These are phyloP conservation scores for Claviceps maximensis DNA, from an alignment of 2,329 filamentous ascomycete species.

Conservation along the genomic window DNA sequence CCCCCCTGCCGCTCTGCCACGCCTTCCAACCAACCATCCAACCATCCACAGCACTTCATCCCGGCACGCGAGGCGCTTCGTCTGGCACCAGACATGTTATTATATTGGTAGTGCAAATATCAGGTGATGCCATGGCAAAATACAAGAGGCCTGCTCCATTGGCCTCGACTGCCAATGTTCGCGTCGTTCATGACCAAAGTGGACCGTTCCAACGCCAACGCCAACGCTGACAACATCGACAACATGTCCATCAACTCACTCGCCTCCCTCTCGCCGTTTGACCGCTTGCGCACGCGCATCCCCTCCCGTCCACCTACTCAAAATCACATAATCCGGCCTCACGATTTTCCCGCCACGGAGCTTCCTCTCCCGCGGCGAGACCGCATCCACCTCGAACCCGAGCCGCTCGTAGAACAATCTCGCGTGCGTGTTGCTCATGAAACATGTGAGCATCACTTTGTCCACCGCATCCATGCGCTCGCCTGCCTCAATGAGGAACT, in stretches of 20 bases:
- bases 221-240: no score
- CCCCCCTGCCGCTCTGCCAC: no score
- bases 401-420: constrained; percentile 46
- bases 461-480: constrained; percentile 37
- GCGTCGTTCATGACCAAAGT: no score
- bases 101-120: no score
- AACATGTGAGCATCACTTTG: constrained; percentile 67
- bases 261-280: not conserved
- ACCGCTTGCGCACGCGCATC: not conserved
- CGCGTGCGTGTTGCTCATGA: constrained; percentile 45
- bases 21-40: no score
- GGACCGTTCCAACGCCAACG: no score
- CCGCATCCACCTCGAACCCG: constrained; percentile 43
- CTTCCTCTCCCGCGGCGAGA: constrained; percentile 38
- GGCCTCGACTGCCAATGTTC: no score
- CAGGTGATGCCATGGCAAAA: no score
- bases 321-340: constrained; percentile 44
- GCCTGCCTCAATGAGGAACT: constrained; percentile 39
- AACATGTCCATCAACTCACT: not conserved
- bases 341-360: constrained; percentile 41
- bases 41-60: no score
- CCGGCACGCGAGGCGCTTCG: no score
- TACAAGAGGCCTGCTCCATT: no score
- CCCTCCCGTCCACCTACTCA: constrained; percentile 33
- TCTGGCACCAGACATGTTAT: no score